Evolutionary conservation across 352 stramenopile genomes (phyloP).

Genomic region (Aphanomyces invadans): DNA sequence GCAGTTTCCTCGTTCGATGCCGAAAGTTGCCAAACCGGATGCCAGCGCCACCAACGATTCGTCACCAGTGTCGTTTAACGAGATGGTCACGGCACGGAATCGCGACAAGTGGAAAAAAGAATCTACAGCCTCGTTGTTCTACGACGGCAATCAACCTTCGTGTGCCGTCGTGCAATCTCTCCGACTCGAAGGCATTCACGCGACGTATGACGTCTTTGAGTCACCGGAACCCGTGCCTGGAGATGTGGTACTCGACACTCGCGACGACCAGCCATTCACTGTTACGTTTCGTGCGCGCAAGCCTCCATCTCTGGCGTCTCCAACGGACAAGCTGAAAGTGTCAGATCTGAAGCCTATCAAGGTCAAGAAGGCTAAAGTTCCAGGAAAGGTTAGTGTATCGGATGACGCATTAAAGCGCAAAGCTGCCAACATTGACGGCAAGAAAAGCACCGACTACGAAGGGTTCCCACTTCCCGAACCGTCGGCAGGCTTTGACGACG

Average conservation of each 20-base stretch:
- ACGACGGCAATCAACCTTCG: neutral
- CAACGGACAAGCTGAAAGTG: conserved; percentile 26
- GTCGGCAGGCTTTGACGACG: conserved; percentile 61
- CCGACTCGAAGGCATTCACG: conserved; percentile 48
- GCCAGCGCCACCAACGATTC: conserved; percentile 16
- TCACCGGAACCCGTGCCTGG: conserved; percentile 38
- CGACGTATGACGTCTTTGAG: conserved; percentile 46
- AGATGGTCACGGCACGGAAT: conserved; percentile 21
- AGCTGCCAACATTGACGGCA: neutral
- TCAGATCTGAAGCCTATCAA: conserved; percentile 45
- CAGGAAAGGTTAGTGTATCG: conserved; percentile 6
- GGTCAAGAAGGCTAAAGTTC: conserved; percentile 37
- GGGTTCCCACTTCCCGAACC: conserved; percentile 63
- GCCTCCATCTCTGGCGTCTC: conserved; percentile 30
- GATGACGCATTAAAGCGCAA: conserved; percentile 55
- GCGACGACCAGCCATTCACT: conserved; percentile 31
- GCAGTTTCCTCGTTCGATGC: neutral
- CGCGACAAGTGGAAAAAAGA: conserved; percentile 18
- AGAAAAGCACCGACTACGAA: conserved; percentile 75
- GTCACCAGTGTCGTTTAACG: conserved; percentile 41
- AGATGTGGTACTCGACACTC: conserved; percentile 32
- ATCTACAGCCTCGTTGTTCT: conserved; percentile 16
- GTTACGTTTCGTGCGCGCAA: conserved; percentile 65
- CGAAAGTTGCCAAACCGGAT: neutral
- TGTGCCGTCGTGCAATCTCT: conserved; percentile 23